These are phyloP conservation scores for Leishmania guyanensis DNA, from an alignment of 208 protist genomes.

Conservation along the genomic window DNA sequence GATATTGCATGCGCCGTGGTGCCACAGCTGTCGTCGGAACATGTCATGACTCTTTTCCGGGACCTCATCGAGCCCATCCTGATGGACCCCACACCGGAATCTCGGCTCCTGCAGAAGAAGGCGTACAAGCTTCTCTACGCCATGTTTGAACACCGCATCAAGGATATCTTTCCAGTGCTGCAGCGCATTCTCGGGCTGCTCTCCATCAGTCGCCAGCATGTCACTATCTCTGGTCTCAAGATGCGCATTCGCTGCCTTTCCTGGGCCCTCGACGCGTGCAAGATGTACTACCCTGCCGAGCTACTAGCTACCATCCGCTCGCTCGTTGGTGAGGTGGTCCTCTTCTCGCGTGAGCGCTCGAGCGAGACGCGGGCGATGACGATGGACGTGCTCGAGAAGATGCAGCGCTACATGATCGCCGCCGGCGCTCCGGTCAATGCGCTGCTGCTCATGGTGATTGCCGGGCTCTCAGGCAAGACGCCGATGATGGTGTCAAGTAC, in stretches of 20 bases:
- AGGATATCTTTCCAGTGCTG: constrained; percentile 78
- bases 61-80: constrained; percentile 87
- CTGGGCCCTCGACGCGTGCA: constrained; percentile 87
- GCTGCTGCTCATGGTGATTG: constrained; percentile 74
- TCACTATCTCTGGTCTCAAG: constrained; percentile 86
- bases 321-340: constrained; percentile 72
- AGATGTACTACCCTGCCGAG: constrained; percentile 82
- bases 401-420: constrained; percentile 75
- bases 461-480: constrained; percentile 79
- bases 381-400: constrained; percentile 88
- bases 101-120: constrained; percentile 87
- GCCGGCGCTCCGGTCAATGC: constrained; percentile 67
- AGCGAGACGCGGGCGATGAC: constrained; percentile 77
- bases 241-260: constrained; percentile 87
- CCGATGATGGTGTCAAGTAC: constrained; percentile 77
- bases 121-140: constrained; percentile 88
- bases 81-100: constrained; percentile 75
- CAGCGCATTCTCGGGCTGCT: constrained; percentile 70
- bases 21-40: constrained; percentile 62
- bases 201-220: constrained; percentile 71
- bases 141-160: constrained; percentile 84
- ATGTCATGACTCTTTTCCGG: constrained; percentile 63
- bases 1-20: constrained; percentile 86
- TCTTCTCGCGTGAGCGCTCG: constrained; percentile 80
- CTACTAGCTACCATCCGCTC: constrained; percentile 57